Conservation (phyloP, 768 basidiomycete genomes). For the Russula dissimulans region DNA sequence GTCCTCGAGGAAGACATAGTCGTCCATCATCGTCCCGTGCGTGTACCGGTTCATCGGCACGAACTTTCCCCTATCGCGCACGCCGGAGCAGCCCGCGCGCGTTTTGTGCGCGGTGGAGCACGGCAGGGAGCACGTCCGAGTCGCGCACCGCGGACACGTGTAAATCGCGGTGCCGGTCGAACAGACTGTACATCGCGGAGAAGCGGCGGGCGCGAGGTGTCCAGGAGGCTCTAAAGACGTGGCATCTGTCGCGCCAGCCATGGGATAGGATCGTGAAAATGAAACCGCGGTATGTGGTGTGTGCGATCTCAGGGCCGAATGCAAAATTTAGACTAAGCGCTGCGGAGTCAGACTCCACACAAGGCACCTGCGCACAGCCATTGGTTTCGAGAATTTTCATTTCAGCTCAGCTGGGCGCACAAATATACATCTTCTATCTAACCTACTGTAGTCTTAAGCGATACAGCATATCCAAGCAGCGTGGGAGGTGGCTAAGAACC, state of each 20-base stretch:
- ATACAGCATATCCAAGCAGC: neutral
- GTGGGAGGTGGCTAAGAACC: neutral
- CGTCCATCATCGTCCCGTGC: constrained; percentile 83
- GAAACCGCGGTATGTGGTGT: too few species aligned
- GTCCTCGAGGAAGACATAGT: constrained; percentile 82
- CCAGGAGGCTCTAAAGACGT: neutral
- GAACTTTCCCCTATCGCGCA: constrained; percentile 62
- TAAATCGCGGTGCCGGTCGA: constrained; percentile 40
- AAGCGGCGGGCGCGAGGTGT: constrained; percentile 14
- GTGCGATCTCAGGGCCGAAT: too few species aligned
- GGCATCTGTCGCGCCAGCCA: neutral
- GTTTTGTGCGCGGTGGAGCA: constrained; percentile 68
- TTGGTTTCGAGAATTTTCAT: too few species aligned
- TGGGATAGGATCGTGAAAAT: neutral
- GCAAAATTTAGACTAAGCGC: too few species aligned
- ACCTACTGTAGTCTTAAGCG: neutral
- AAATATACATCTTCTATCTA: neutral
- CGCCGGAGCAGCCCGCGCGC: constrained; percentile 52
- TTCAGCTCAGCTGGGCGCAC: too few species aligned
- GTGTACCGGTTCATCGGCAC: constrained; percentile 78
- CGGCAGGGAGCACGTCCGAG: constrained; percentile 61
- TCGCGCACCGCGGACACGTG: constrained; percentile 68
- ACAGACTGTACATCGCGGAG: constrained; percentile 13
- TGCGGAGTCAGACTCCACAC: too few species aligned
- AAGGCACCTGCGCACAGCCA: too few species aligned